Evolutionary conservation across 2,329 filamentous ascomycete genomes (phyloP).

Genomic region (Esteya vermicola): DNA sequence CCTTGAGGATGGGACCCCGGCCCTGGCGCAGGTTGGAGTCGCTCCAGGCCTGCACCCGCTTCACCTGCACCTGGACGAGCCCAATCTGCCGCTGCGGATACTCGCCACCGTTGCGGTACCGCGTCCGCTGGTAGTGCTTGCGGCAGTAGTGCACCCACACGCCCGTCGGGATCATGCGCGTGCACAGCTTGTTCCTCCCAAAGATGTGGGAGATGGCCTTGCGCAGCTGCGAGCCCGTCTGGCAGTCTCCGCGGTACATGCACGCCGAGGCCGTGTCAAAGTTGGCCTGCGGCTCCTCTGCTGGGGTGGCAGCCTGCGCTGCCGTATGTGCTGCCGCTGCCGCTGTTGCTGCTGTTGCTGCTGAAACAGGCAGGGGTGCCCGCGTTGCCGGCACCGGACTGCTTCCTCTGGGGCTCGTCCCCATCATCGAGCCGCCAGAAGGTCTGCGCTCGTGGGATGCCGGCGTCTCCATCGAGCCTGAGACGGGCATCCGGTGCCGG

Average conservation of each 20-base stretch:
- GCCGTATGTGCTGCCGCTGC: no score
- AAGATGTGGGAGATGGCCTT: slow-evolving; percentile 75
- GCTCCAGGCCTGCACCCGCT: slow-evolving; percentile 49
- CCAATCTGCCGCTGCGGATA: slow-evolving; percentile 50
- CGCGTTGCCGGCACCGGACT: no score
- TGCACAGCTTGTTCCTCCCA: slow-evolving; percentile 68
- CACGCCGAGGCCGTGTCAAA: slow-evolving; percentile 20
- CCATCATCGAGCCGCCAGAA: no score
- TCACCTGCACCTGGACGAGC: slow-evolving; percentile 48
- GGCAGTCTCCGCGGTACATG: slow-evolving; percentile 42
- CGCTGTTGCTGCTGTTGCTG: no score
- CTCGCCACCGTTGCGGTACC: slow-evolving; percentile 51
- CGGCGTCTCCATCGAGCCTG: no score
- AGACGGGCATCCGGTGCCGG: no score
- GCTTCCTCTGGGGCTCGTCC: no score
- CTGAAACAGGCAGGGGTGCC: no score
- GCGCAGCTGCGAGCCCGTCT: slow-evolving; percentile 45
- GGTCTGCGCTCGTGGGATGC: no score
- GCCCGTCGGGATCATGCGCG: slow-evolving; percentile 50
- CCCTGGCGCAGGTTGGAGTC: slow-evolving; percentile 27
- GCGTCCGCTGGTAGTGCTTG: slow-evolving; percentile 67
- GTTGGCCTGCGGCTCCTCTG: neutral
- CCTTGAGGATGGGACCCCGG: slow-evolving; percentile 30
- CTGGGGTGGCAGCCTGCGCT: neutral
- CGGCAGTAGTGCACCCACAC: slow-evolving; percentile 69